Percentiles rank a stretch among this genome's conserved stretches.
Conservation (phyloP, 192 early-diverging fungal species). For the Coemansia sp. region DNA sequence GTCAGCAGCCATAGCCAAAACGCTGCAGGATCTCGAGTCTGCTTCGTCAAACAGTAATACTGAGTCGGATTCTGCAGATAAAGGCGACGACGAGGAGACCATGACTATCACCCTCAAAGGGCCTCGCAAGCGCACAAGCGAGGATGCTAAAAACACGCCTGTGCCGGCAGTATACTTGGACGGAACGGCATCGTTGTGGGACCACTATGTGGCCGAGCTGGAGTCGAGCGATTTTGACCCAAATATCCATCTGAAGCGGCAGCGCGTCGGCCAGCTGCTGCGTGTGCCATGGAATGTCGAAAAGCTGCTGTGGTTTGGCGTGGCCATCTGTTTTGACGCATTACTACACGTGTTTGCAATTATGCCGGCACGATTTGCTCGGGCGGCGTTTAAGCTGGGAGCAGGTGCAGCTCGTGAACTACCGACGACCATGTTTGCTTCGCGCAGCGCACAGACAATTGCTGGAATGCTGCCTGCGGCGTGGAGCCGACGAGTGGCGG, state of each 20-base stretch:
- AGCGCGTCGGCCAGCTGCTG: constrained; percentile 84
- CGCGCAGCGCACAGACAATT: constrained; percentile 4
- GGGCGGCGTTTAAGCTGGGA: constrained; percentile 56
- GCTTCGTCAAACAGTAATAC: constrained; percentile 6
- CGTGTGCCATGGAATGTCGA: constrained; percentile 85
- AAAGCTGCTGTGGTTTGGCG: constrained; percentile 91
- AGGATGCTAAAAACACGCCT: constrained; percentile 8
- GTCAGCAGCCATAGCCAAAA: constrained; percentile 40
- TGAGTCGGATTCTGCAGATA: constrained; percentile 15
- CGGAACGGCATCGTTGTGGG: constrained; percentile 47
- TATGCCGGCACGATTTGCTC: constrained; percentile 77
- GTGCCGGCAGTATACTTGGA: constrained; percentile 48
- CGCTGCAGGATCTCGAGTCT: constrained; percentile 30
- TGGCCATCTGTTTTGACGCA: constrained; percentile 89
- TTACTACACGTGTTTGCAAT: constrained; percentile 95
- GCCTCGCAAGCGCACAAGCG: constrained; percentile 24
- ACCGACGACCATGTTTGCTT: constrained; percentile 9
- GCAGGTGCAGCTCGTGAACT: constrained; percentile 15
- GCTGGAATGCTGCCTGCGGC: constrained; percentile 15
- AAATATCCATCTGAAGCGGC: constrained; percentile 79
- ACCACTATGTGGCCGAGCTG: constrained; percentile 50
- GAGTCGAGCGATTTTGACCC: constrained; percentile 62
- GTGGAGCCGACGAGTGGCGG: constrained; percentile 19
- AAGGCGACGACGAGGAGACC: constrained; percentile 22
- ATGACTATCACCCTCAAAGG: constrained; percentile 52